Percentiles rank a stretch among this genome's conserved stretches.
Conservation (phyloP, 495 filamentous ascomycete species). For the Lasiosphaeris hirsuta region DNA sequence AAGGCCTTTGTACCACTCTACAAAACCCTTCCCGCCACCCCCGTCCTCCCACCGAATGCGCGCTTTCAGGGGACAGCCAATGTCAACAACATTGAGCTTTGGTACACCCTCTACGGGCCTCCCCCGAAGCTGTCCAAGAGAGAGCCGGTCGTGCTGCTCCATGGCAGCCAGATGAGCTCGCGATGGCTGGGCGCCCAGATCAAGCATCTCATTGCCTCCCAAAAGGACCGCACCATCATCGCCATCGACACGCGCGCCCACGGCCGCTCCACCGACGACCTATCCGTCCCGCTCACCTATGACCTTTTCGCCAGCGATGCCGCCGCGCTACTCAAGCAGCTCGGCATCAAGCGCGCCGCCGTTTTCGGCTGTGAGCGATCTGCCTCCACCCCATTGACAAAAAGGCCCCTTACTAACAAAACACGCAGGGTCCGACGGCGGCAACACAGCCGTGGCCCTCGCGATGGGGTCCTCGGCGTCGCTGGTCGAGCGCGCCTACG, state of each 20-base stretch:
- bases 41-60: conserved; percentile 2
- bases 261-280: conserved; percentile 4
- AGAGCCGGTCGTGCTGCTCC: not conserved
- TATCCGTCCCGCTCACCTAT: not conserved
- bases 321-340: not conserved
- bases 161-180: conserved; percentile 4
- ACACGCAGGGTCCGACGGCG: conserved; percentile 5
- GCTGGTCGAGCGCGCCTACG: not conserved
- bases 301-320: conserved; percentile 1
- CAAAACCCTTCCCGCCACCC: conserved; percentile 18
- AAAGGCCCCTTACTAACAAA: no score
- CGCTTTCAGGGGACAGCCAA: not conserved
- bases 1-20: not conserved
- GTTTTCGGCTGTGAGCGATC: not conserved
- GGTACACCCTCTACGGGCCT: not conserved
- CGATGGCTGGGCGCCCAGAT: conserved; percentile 2
- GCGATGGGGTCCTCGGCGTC: not conserved
- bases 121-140: not conserved
- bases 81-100: conserved; percentile 9
- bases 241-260: conserved; percentile 9
- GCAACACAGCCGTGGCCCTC: not conserved
- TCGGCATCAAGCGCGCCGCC: not conserved
- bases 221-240: not conserved
- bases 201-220: not conserved
- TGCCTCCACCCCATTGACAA: no score